Conservation (phyloP, 2,329 filamentous ascomycete species). For the Aureobasidium namibiae region DNA sequence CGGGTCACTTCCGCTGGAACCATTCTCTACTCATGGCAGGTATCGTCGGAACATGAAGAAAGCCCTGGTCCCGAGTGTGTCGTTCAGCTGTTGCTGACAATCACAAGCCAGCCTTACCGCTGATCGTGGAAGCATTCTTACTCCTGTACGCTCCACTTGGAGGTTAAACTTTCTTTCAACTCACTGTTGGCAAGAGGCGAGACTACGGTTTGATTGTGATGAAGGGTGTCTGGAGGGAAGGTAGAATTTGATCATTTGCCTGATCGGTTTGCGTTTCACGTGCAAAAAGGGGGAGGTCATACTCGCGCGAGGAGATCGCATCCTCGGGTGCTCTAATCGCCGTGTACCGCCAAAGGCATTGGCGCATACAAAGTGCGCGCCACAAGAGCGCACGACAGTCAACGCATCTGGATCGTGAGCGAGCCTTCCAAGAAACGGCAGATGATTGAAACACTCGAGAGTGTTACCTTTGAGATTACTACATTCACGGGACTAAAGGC, state of each 20-base stretch:
- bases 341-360: neutral
- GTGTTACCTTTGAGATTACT: too few relatives aligned
- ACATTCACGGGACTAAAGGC: too few relatives aligned
- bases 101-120: constrained; percentile 3
- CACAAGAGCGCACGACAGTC: constrained; percentile 6
- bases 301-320: neutral
- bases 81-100: neutral
- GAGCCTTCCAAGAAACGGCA: neutral
- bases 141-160: neutral
- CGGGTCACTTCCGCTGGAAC: neutral
- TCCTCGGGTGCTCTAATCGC: neutral
- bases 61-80: neutral
- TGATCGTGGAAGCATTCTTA: neutral
- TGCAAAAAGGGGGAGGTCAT: neutral
- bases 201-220: neutral
- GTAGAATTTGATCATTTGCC: neutral
- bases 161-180: neutral
- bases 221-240: neutral
- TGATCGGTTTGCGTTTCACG: neutral
- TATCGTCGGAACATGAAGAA: neutral
- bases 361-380: neutral
- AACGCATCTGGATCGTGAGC: too few relatives aligned
- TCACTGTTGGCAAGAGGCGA: neutral
- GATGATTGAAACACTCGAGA: neutral
- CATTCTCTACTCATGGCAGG: neutral